Conservation (phyloP, 495 filamentous ascomycete genomes). For the Xylaria telfairii region DNA sequence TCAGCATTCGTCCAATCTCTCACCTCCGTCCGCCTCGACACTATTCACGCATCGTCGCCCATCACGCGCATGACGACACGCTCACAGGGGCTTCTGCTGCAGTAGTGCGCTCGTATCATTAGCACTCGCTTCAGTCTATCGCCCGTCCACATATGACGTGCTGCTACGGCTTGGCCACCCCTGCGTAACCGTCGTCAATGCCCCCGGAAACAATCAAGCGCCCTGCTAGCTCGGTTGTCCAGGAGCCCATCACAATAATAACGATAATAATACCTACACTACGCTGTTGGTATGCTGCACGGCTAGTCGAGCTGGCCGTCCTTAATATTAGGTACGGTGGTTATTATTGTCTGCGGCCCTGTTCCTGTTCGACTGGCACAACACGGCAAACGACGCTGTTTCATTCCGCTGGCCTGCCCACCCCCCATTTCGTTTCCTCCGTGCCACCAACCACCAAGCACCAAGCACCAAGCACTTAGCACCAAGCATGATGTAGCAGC, state of each 20-base stretch:
- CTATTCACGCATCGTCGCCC: background rate
- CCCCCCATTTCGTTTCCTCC: slow-evolving; percentile 8
- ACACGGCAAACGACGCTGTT: slow-evolving; percentile 1
- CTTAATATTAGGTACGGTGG: background rate
- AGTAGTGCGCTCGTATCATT: slow-evolving; percentile 9
- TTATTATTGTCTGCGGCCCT: background rate
- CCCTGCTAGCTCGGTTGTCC: too few species aligned
- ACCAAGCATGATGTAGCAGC: slow-evolving; percentile 6
- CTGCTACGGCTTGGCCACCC: slow-evolving; percentile 4
- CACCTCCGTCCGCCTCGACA: background rate
- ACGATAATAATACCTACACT: too few species aligned
- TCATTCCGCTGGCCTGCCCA: slow-evolving; percentile 14
- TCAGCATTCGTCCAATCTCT: slow-evolving; percentile 8
- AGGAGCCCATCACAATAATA: too few species aligned
- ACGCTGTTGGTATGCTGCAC: background rate
- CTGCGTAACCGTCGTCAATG: background rate
- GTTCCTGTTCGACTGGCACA: background rate
- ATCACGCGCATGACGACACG: slow-evolving; percentile 21
- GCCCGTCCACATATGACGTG: slow-evolving; percentile 11
- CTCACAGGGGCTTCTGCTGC: slow-evolving; percentile 3
- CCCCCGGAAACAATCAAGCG: background rate
- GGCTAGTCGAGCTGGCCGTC: background rate
- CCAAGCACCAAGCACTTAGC: too few species aligned
- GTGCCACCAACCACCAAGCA: background rate
- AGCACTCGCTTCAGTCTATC: background rate